Percentiles rank a stretch among this genome's conserved stretches.
These are phyloP conservation scores for Phyllosticta citribraziliensis DNA, from an alignment of 2,329 filamentous ascomycete species.

Conservation along the genomic window DNA sequence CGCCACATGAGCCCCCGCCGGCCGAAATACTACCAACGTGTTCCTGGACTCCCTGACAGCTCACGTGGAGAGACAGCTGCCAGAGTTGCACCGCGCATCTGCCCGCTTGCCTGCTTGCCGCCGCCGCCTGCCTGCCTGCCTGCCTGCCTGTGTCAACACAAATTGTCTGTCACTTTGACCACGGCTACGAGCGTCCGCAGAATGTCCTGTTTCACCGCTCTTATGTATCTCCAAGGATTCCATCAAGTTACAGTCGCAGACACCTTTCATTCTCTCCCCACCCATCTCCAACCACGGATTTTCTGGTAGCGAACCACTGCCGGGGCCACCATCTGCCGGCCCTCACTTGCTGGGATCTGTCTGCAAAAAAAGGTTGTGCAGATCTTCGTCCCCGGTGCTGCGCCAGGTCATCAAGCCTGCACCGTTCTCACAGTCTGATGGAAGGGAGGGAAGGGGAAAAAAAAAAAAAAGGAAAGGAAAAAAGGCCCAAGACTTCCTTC, in stretches of 20 bases:
- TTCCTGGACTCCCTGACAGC: background rate
- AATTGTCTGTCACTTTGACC: background rate
- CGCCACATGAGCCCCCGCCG: background rate
- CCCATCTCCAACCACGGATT: background rate
- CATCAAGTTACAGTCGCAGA: background rate
- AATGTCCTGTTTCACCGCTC: background rate
- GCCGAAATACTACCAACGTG: slow-evolving; percentile 4
- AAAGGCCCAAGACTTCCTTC: slow-evolving; percentile 6
- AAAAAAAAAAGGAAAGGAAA: slow-evolving; percentile 8
- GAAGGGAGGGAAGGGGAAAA: too few relatives aligned
- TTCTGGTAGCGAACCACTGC: background rate
- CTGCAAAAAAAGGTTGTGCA: slow-evolving; percentile 19
- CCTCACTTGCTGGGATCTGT: background rate
- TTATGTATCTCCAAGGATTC: background rate
- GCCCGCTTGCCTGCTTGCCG: too few relatives aligned
- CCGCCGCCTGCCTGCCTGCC: too few relatives aligned
- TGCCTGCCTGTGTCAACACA: background rate
- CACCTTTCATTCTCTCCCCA: background rate
- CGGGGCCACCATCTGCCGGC: background rate
- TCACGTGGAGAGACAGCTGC: background rate
- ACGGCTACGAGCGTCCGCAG: background rate
- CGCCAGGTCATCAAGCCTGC: slow-evolving; percentile 30
- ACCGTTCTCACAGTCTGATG: slow-evolving; percentile 6
- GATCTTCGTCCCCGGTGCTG: slow-evolving; percentile 18
- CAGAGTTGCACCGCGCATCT: background rate